Conservation (phyloP, 305 asterid species). For the Solanum hybrid region DNA sequence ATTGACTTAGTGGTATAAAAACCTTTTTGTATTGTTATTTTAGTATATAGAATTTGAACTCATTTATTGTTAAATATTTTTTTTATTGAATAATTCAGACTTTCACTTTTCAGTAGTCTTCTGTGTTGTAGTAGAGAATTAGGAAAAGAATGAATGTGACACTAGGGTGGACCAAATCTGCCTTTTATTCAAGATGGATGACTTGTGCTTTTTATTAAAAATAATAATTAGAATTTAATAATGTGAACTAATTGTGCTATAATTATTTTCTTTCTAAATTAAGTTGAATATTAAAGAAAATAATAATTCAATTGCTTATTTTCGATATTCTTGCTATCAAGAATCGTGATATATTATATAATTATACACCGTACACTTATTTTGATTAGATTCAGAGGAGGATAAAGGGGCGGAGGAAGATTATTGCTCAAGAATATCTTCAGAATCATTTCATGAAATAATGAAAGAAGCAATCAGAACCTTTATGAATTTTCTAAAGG, state of each 20-base stretch:
- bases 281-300: background rate
- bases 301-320: background rate
- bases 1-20: background rate
- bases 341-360: background rate
- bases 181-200: background rate
- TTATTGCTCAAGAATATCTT: slow-evolving; percentile 58
- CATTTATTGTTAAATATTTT: background rate
- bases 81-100: background rate
- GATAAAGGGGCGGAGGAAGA: slow-evolving; percentile 47
- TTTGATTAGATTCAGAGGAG: slow-evolving; percentile 46
- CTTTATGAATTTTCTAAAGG: slow-evolving; percentile 77
- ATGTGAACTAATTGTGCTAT: background rate
- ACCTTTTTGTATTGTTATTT: background rate
- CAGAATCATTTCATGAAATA: slow-evolving; percentile 50
- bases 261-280: background rate
- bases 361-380: background rate
- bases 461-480: slow-evolving; percentile 82
- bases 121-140: background rate
- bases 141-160: background rate
- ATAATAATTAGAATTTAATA: background rate
- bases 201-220: background rate
- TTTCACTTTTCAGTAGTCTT: background rate
- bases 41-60: background rate
- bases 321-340: background rate
- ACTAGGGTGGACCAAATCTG: background rate